phyloP scores from a whole-genome alignment of 805 yeast species.

The Yarrowia sp. region DNA sequence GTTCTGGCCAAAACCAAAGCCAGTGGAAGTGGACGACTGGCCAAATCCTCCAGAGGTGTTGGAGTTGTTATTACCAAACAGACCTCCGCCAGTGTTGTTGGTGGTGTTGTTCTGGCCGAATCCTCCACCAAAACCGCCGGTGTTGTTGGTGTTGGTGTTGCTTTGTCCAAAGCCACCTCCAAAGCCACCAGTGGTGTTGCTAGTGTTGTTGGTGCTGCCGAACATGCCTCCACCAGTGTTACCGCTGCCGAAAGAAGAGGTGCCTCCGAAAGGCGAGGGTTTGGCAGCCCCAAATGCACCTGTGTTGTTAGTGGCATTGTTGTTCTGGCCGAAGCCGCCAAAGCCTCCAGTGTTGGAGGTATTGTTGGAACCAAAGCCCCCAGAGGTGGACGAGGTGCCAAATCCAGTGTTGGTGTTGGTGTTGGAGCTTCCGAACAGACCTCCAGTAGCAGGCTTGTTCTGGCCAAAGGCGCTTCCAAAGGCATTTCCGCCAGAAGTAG shows the following conservation, averaged over 20 bases:
- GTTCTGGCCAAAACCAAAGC: constrained; percentile 42
- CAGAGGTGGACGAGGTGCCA: constrained; percentile 17
- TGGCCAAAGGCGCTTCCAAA: constrained; percentile 29
- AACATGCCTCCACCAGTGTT: constrained; percentile 41
- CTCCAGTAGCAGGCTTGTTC: constrained; percentile 27
- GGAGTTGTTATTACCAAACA: constrained; percentile 6
- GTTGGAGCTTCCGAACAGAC: constrained; percentile 30
- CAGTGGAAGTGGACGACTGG: neutral
- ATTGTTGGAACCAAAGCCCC: constrained; percentile 27
- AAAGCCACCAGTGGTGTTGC: constrained; percentile 30
- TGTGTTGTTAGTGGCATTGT: constrained; percentile 28
- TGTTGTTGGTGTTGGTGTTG: constrained; percentile 25
- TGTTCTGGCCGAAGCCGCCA: constrained; percentile 29
- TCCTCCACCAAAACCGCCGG: neutral
- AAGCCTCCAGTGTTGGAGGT: constrained; percentile 28
- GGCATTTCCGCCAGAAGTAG: constrained; percentile 10
- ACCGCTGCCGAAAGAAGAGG: constrained; percentile 28
- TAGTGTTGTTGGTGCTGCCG: constrained; percentile 34
- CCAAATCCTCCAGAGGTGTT: constrained; percentile 2
- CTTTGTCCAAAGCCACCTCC: constrained; percentile 44
- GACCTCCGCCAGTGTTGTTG: constrained; percentile 28
- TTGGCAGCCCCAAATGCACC: constrained; percentile 32
- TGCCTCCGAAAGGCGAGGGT: constrained; percentile 31
- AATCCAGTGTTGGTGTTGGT: constrained; percentile 24
- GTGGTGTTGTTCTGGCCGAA: constrained; percentile 31